phyloP scores from a whole-genome alignment of 2,329 filamentous ascomycete genomes.

The Sphaerulina musiva region DNA sequence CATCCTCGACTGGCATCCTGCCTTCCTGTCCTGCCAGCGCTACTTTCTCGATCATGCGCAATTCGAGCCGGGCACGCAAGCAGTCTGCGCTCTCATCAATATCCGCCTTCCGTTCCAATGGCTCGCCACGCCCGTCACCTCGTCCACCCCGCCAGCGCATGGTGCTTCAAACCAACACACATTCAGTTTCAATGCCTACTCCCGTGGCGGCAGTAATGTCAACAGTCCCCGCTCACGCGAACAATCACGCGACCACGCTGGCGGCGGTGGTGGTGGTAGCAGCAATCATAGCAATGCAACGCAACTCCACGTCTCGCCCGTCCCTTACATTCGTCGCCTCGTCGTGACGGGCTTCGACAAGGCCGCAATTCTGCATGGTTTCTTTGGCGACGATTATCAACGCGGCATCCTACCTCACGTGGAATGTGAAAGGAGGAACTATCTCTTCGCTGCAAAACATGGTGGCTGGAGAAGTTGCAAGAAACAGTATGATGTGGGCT shows the following conservation, averaged over 20 bases:
- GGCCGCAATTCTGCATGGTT: slow-evolving; percentile 79
- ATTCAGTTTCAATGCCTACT: slow-evolving; percentile 22
- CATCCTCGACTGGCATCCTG: slow-evolving; percentile 87
- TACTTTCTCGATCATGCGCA: slow-evolving; percentile 93
- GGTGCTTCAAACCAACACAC: slow-evolving; percentile 1
- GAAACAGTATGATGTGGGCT: slow-evolving; percentile 66
- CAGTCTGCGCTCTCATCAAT: slow-evolving; percentile 83
- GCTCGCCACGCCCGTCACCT: slow-evolving; percentile 45
- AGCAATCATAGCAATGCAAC: slow-evolving; percentile 3
- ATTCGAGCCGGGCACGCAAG: slow-evolving; percentile 73
- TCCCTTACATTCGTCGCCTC: slow-evolving; percentile 84
- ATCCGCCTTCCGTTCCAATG: slow-evolving; percentile 85
- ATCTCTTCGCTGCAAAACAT: slow-evolving; percentile 90
- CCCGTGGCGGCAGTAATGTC: slow-evolving; percentile 38
- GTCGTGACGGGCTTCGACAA: slow-evolving; percentile 89
- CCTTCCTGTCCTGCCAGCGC: slow-evolving; percentile 79
- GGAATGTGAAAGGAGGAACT: slow-evolving; percentile 86
- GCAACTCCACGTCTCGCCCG: slow-evolving; percentile 55
- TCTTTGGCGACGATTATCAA: slow-evolving; percentile 92
- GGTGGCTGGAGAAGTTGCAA: slow-evolving; percentile 86
- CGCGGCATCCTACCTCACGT: slow-evolving; percentile 74
- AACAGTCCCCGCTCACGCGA: slow-evolving; percentile 32
- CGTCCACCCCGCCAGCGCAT: slow-evolving; percentile 21
- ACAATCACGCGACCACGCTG: slow-evolving; percentile 1
- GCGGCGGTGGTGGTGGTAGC: background rate